Evolutionary conservation across 1,284 basidiomycete species (phyloP), one percentile per base, ranked within the genome.

Genomic region (Trichosporon sp.): DNA sequence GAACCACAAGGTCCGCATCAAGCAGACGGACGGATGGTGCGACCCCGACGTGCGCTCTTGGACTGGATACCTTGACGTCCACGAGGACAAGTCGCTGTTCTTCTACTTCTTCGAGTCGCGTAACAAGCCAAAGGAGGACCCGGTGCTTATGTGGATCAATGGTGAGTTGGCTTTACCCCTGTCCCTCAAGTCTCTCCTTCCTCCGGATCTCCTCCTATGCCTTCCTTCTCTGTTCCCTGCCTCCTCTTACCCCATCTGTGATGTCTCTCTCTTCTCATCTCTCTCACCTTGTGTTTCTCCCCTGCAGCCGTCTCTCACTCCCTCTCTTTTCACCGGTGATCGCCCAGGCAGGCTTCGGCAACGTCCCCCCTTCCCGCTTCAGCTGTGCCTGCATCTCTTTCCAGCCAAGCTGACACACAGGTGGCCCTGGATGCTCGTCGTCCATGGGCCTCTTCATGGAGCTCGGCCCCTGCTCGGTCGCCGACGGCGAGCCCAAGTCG

Each of bases 101-200:
- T 92, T 92, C 81, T 90, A 89, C 79, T 92, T 91, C 81, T 92
- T 92, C 76, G 89, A 90, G 78, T 89, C 87, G 59, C 81, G 89
- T 63, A 82, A 83, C 46, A 81, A 88, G 65, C 89, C 90, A 1
- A 83, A 83, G 16, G 83, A 83, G 34, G 82, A 83, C 69, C 82
- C 82, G 0, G 78, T 83, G 0, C 57, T 80, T 44, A 77, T 79
- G 74, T 80, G 79, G 80, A 80, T 79, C 67, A 81, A 81, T 64
- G 80, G 79, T 68, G 56, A 29, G 71, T 44, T n/a, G 29, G 9
- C 44, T n/a, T n/a, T n/a, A n/a, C n/a, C n/a, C n/a, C n/a, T n/a
- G n/a, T n/a, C n/a, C n/a, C n/a, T n/a, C n/a, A n/a, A n/a, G n/a
- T n/a, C n/a, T n/a, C n/a, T n/a, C n/a, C n/a, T n/a, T n/a, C n/a